Evolutionary conservation across 495 filamentous ascomycete genomes (phyloP).

Genomic region (Penicillium turbatum): DNA sequence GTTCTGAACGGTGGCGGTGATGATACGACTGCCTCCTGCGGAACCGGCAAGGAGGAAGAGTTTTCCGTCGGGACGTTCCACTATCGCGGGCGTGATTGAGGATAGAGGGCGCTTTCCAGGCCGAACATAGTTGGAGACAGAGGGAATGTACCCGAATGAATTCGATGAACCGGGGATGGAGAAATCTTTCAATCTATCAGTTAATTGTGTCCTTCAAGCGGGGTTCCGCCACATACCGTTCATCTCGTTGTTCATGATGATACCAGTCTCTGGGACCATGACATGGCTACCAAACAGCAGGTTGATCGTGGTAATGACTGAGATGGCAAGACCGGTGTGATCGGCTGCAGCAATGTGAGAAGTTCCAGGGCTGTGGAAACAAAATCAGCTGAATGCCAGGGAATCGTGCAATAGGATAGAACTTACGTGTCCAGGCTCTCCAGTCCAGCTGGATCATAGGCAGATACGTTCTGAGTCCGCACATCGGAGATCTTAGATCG

Average conservation of each 20-base stretch:
- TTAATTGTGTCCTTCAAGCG: not conserved
- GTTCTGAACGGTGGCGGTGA: slow-evolving; percentile 75
- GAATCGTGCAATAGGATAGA: not conserved
- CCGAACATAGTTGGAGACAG: slow-evolving; percentile 72
- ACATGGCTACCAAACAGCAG: slow-evolving; percentile 73
- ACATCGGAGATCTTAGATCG: slow-evolving; percentile 65
- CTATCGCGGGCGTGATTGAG: slow-evolving; percentile 74
- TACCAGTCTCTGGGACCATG: slow-evolving; percentile 74
- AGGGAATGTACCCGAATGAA: slow-evolving; percentile 77
- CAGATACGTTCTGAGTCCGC: slow-evolving; percentile 59
- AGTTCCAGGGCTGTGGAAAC: slow-evolving; percentile 54
- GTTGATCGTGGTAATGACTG: slow-evolving; percentile 79
- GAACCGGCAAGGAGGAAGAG: slow-evolving; percentile 70
- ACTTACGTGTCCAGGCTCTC: slow-evolving; percentile 57
- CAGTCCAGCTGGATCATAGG: slow-evolving; percentile 65
- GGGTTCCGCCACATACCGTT: slow-evolving; percentile 52
- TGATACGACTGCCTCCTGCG: slow-evolving; percentile 85
- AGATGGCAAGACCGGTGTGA: slow-evolving; percentile 62
- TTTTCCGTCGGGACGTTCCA: slow-evolving; percentile 59
- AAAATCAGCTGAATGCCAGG: not conserved
- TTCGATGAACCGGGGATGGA: slow-evolving; percentile 72
- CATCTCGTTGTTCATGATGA: slow-evolving; percentile 96
- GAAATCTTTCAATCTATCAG: slow-evolving; percentile 46
- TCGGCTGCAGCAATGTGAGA: slow-evolving; percentile 73
- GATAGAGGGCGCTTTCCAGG: slow-evolving; percentile 79